These are phyloP conservation scores for Coemansia sp. DNA, from an alignment of 192 early-diverging fungal genomes.

Conservation along the genomic window DNA sequence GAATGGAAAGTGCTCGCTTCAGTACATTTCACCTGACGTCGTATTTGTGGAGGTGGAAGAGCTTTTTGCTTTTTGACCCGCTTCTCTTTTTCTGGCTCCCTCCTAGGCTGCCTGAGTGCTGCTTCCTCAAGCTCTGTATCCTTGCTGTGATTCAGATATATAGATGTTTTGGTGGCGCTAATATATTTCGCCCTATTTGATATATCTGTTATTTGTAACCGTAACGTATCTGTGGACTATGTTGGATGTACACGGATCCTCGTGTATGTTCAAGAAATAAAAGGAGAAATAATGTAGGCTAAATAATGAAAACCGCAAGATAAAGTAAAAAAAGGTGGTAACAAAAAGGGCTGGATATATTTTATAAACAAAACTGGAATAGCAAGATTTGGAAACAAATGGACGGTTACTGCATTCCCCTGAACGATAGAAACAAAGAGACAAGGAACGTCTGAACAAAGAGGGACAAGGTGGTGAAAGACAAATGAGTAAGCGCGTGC, in stretches of 20 bases:
- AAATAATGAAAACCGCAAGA: neutral
- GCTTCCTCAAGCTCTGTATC: no score
- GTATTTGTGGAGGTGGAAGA: no score
- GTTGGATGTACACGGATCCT: neutral
- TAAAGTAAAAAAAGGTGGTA: neutral
- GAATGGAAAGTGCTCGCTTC: neutral
- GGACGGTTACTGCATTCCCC: conserved; percentile 6
- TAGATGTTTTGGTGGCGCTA: neutral
- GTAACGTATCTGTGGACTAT: no score
- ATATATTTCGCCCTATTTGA: neutral
- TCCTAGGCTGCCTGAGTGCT: neutral
- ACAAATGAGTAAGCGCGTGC: conserved; percentile 8
- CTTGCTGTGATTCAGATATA: neutral
- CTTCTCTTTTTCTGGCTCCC: neutral
- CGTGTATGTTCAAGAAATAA: neutral
- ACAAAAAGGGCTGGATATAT: neutral
- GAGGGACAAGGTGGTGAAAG: conserved; percentile 4
- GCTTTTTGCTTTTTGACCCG: neutral
- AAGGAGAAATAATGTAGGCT: neutral
- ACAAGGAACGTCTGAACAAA: neutral
- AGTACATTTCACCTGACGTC: conserved; percentile 3
- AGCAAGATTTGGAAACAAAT: neutral
- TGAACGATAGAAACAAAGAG: neutral
- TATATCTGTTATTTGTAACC: neutral
- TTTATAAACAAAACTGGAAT: neutral